Percentiles rank a stretch among this genome's conserved stretches.
Evolutionary conservation across 306 rosid species (phyloP).

Genomic region (Urtica urens): DNA sequence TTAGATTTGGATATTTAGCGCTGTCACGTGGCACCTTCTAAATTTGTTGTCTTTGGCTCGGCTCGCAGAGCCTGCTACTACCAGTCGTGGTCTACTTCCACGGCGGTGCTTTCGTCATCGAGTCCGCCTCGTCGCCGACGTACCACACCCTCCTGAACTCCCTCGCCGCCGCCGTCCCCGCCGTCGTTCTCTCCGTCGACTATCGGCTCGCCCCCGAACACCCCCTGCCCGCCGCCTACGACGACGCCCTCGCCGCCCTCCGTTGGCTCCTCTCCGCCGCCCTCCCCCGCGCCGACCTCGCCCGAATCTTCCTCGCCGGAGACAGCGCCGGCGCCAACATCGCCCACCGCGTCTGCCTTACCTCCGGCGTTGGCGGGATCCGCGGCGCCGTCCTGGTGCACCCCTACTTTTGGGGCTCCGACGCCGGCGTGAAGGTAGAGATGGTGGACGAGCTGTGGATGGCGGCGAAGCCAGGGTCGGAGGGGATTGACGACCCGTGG

Average conservation of each 20-base stretch:
- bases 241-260: constrained; percentile 53
- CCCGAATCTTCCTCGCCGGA: constrained; percentile 26
- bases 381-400: constrained; percentile 26
- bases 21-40: too few relatives aligned
- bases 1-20: too few relatives aligned
- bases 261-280: constrained; percentile 31
- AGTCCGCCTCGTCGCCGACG: constrained; percentile 35
- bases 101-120: constrained; percentile 62
- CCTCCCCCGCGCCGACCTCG: constrained; percentile 34
- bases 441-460: constrained; percentile 32
- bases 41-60: too few relatives aligned
- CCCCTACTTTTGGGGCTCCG: constrained; percentile 35
- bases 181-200: constrained; percentile 50
- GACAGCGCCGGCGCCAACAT: constrained; percentile 39
- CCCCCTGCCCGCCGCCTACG: constrained; percentile 39
- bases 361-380: constrained; percentile 19
- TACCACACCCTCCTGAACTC: constrained; percentile 37
- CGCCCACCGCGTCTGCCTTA: constrained; percentile 29
- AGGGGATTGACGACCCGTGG: constrained; percentile 19
- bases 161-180: constrained; percentile 26
- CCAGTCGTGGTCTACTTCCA: constrained; percentile 58
- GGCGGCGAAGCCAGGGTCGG: constrained; percentile 19
- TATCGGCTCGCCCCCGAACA: constrained; percentile 64
- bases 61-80: neutral
- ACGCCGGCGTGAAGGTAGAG: constrained; percentile 1